Conservation (phyloP, 2,329 filamentous ascomycete species). For the Fusarium foetens region DNA sequence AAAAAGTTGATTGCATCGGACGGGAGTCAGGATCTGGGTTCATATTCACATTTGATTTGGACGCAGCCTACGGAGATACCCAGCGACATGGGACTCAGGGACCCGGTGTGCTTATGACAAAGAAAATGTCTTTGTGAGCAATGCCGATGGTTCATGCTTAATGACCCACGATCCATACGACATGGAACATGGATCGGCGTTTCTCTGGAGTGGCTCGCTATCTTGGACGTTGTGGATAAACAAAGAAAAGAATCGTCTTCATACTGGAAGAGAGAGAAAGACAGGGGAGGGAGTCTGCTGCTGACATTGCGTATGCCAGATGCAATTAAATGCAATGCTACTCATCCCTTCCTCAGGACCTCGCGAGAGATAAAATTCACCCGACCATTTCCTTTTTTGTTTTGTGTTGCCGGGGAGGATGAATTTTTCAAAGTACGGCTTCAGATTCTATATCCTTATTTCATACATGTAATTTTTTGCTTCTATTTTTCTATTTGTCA, state of each 20-base stretch:
- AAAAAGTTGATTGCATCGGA: constrained; percentile 51
- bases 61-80: constrained; percentile 39
- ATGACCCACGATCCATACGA: constrained; percentile 41
- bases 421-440: constrained; percentile 43
- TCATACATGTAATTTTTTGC: constrained; percentile 45
- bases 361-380: constrained; percentile 40
- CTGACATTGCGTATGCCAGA: constrained; percentile 26
- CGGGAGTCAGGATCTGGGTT: constrained; percentile 53
- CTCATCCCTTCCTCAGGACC: constrained; percentile 31
- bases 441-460: constrained; percentile 46
- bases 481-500: constrained; percentile 31
- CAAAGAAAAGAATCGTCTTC: constrained; percentile 37
- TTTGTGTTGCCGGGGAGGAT: constrained; percentile 42
- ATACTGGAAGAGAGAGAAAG: constrained; percentile 41
- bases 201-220: constrained; percentile 39
- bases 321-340: constrained; percentile 19
- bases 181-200: constrained; percentile 41
- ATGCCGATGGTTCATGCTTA: constrained; percentile 37
- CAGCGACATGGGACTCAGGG: constrained; percentile 33
- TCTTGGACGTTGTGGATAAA: constrained; percentile 43
- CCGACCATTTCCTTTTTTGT: constrained; percentile 37
- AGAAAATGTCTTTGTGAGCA: constrained; percentile 34
- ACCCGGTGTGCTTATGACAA: constrained; percentile 25
- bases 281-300: constrained; percentile 29
- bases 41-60: constrained; percentile 41